Evolutionary conservation across 306 rosid genomes (phyloP), one percentile per base, ranked within the genome.

Genomic region (Malus sylvestris): DNA sequence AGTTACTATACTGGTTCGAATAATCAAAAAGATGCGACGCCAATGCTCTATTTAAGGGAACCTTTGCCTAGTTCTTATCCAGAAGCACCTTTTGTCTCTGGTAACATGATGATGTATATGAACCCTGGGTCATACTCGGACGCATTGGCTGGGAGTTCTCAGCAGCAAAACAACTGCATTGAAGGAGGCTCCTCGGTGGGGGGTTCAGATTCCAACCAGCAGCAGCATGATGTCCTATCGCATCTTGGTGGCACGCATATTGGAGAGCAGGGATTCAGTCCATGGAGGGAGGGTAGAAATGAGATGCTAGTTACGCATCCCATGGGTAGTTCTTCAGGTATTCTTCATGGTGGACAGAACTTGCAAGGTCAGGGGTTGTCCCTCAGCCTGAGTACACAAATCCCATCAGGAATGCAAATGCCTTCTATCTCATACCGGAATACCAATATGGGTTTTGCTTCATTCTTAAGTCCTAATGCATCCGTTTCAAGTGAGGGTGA

Each of bases 331-430:
- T 59, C 86, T 23, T 38, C 85, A 35, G 82, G 76, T 67, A 74
- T 85, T 78, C 76, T 87, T 76, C 87, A 79, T 70, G 79, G 74
- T 27, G 91, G 88, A 78, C 90, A 81, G 81, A 82, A 76, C 81
- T 69, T 89, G 84, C 93, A 81, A 82, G 89, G 85, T 55, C 97
- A 89, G 75, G 95, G 91, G 73, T 84, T 91, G 59, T 89, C 93
- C 78, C 93, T 91, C 64, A 88, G 90, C 81, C 93, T 91, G 15
- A 82, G 93, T 70, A 87, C 92, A 38, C 89, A 86, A 72, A 87
- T 87, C 10, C 80, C 88, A 60, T 75, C 92, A 38, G 89, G 80
- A 81, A 83, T 87, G 59, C 90, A 85, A 77, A 81, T 91, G 79
- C 81, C 91, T 74, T 82, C 86, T 22, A 75, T 89, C 66, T 78